These are phyloP conservation scores for Trichophyton mentagrophytes DNA, from an alignment of 2,329 filamentous ascomycete species.

Conservation along the genomic window DNA sequence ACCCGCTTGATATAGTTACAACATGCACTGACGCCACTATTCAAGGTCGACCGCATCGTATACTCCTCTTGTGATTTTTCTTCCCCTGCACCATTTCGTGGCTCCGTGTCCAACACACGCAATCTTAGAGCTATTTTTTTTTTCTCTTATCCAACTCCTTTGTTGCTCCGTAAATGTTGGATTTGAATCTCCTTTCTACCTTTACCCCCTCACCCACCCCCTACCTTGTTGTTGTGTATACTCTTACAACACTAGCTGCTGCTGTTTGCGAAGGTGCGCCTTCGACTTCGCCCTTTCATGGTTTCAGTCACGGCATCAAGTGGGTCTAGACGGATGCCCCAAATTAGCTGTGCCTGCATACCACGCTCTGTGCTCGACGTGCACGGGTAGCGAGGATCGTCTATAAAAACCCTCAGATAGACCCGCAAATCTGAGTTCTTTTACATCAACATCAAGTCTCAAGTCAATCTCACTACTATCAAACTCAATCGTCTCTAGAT, in stretches of 20 bases:
- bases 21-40: not conserved
- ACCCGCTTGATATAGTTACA: not conserved
- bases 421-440: conserved; percentile 4
- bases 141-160: not conserved
- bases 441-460: conserved; percentile 1
- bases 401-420: conserved; percentile 4
- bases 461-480: conserved; percentile 1
- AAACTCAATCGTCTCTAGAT: conserved; percentile 3
- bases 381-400: conserved; percentile 1
- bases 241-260: conserved; percentile 1
- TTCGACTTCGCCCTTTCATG: conserved; percentile 3
- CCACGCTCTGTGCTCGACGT: not conserved
- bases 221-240: not conserved
- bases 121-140: not conserved
- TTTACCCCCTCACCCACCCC: not conserved
- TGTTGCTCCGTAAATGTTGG: not conserved
- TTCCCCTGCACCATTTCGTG: not conserved
- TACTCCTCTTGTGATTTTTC: not conserved
- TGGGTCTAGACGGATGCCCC: not conserved
- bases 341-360: conserved; percentile 3
- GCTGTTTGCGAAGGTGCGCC: conserved; percentile 1
- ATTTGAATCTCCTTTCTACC: not conserved
- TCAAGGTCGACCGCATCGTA: conserved; percentile 1
- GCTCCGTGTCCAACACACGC: conserved; percentile 1
- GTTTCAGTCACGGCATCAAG: conserved; percentile 1